Evolutionary conservation across 768 basidiomycete species (phyloP).

Genomic region (Rhizopogon vinicolor): DNA sequence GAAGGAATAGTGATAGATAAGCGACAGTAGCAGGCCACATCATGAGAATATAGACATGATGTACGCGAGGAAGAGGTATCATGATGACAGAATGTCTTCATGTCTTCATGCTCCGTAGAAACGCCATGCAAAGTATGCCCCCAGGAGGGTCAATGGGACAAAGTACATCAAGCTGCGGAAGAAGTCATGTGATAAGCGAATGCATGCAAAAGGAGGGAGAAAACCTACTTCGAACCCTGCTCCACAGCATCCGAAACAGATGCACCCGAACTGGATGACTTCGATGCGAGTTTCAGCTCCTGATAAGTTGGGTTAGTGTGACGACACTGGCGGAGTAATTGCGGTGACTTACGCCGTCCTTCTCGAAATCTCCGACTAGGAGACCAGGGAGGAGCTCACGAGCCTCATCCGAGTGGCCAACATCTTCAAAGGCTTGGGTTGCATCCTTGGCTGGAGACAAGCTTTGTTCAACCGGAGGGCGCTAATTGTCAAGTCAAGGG

Average conservation of each 20-base stretch:
- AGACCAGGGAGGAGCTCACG: constrained; percentile 76
- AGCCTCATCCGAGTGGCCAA: constrained; percentile 98
- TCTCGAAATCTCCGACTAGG: constrained; percentile 79
- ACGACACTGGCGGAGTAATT: constrained; percentile 1
- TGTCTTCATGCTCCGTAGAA: constrained; percentile 47
- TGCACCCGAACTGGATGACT: constrained; percentile 38
- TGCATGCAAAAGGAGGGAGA: background rate
- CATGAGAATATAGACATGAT: constrained; percentile 7
- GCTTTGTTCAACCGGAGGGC: background rate
- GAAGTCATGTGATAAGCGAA: constrained; percentile 7
- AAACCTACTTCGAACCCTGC: constrained; percentile 62
- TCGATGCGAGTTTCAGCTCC: constrained; percentile 50
- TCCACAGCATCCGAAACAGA: constrained; percentile 44
- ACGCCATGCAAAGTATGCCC: constrained; percentile 86
- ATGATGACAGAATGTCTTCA: background rate
- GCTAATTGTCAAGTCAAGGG: constrained; percentile 9
- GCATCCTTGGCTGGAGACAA: constrained; percentile 76
- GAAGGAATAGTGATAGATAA: constrained; percentile 9
- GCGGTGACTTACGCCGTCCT: constrained; percentile 50
- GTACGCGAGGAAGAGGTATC: background rate
- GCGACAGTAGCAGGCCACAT: constrained; percentile 6
- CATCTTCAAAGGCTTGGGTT: constrained; percentile 98
- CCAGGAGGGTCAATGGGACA: constrained; percentile 72
- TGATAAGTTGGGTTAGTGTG: constrained; percentile 21
- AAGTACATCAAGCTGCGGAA: constrained; percentile 71